phyloP scores from a whole-genome alignment of 2,329 filamentous ascomycete species.

The Zymoseptoria ardabiliae region DNA sequence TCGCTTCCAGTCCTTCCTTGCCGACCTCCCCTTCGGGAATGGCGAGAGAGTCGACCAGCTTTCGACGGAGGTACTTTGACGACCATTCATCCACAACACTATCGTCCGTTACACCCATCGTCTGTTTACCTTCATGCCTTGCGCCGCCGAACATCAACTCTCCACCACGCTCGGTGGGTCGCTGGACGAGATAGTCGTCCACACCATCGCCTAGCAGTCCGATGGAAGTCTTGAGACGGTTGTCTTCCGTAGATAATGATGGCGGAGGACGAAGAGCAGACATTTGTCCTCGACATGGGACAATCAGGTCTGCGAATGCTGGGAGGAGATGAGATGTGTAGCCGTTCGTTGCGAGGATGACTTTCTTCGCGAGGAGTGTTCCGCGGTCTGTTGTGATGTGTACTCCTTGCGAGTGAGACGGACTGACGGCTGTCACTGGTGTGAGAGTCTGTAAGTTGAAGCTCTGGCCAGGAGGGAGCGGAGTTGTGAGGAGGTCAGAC shows the following conservation, averaged over 20 bases:
- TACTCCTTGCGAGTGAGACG: not conserved
- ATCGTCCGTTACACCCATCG: constrained; percentile 55
- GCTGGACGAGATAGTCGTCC: constrained; percentile 68
- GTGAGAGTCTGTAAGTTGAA: constrained; percentile 73
- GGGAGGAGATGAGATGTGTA: constrained; percentile 74
- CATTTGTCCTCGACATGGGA: constrained; percentile 71
- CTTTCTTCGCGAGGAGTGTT: constrained; percentile 51
- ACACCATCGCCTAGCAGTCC: constrained; percentile 54
- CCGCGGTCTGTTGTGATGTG: constrained; percentile 51
- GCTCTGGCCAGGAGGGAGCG: constrained; percentile 12
- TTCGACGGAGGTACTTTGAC: constrained; percentile 48
- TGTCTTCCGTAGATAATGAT: constrained; percentile 21
- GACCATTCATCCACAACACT: constrained; percentile 50
- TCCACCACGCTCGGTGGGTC: constrained; percentile 45
- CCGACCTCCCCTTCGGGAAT: constrained; percentile 28
- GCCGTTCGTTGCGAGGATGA: constrained; percentile 75
- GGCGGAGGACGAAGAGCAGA: constrained; percentile 55
- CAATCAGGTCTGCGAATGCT: constrained; percentile 60
- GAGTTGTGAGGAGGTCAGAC: constrained; percentile 45
- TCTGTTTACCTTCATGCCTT: constrained; percentile 45
- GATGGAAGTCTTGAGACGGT: constrained; percentile 52
- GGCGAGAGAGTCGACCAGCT: constrained; percentile 31
- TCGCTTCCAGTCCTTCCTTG: constrained; percentile 41
- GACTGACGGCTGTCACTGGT: constrained; percentile 42
- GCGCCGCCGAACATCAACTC: constrained; percentile 68